A percentile compares a stretch with the other conserved stretches of the same genome.
Conservation (phyloP, 2,329 filamentous ascomycete genomes). For the Aspergillus thermomutatus region DNA sequence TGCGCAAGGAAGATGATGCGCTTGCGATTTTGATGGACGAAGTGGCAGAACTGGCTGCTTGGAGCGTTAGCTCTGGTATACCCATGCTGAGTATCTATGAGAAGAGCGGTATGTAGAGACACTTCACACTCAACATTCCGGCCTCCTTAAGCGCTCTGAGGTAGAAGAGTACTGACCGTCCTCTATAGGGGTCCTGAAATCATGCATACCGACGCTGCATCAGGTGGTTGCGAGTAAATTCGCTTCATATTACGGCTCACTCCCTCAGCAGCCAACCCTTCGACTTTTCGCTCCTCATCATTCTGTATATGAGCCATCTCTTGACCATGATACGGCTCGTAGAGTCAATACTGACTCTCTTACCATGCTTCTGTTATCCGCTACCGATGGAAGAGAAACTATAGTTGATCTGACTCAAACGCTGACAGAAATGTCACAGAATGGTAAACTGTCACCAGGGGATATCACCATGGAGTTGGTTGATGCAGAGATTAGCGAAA, state of each 20-base stretch:
- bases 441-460: conserved; percentile 71
- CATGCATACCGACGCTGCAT: conserved; percentile 81
- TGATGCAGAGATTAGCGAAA: conserved; percentile 76
- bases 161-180: neutral
- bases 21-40: conserved; percentile 84
- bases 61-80: conserved; percentile 88
- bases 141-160: neutral
- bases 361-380: conserved; percentile 74
- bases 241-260: conserved; percentile 77
- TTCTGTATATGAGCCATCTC: conserved; percentile 41
- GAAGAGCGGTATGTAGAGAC: conserved; percentile 65
- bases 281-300: conserved; percentile 70
- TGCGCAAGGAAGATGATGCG: conserved; percentile 66
- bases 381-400: conserved; percentile 86
- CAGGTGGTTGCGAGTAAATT: conserved; percentile 75
- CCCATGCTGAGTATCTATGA: conserved; percentile 88
- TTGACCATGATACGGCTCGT: conserved; percentile 12
- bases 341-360: conserved; percentile 36
- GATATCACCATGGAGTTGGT: conserved; percentile 86
- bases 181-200: conserved; percentile 74
- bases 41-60: conserved; percentile 85
- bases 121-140: neutral
- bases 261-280: conserved; percentile 63
- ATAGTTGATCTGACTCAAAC: conserved; percentile 95
- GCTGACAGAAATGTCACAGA: conserved; percentile 90